Evolutionary conservation across 2,329 filamentous ascomycete species (phyloP).

Genomic region (Herpomyces periplanetae): DNA sequence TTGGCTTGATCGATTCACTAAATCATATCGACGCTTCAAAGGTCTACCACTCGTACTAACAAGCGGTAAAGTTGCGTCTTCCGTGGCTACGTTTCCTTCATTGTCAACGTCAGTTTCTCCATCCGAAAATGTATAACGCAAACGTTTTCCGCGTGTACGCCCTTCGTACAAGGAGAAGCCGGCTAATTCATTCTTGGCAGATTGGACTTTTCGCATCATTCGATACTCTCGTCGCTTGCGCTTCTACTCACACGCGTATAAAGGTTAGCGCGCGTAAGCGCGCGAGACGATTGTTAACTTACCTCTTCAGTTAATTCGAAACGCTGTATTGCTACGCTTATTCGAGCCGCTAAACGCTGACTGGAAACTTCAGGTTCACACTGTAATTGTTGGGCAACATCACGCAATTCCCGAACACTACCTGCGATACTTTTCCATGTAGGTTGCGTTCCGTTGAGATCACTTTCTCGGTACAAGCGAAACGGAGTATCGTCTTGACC

Average conservation of each 20-base stretch:
- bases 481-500: conserved; percentile 79
- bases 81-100: too few species aligned
- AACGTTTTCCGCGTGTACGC: conserved; percentile 68
- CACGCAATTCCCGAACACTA: conserved; percentile 44
- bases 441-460: conserved; percentile 29
- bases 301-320: conserved; percentile 82
- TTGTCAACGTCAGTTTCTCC: conserved; percentile 29
- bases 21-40: too few species aligned
- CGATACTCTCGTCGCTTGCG: conserved; percentile 72
- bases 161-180: conserved; percentile 85
- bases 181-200: conserved; percentile 46
- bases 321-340: conserved; percentile 36
- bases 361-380: conserved; percentile 34
- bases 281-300: conserved; percentile 5
- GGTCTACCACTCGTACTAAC: too few species aligned
- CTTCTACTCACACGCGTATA: conserved; percentile 18
- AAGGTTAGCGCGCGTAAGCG: neutral
- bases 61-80: too few species aligned
- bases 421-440: conserved; percentile 85
- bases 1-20: too few species aligned
- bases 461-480: conserved; percentile 69
- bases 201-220: conserved; percentile 43
- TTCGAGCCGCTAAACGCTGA: conserved; percentile 34
- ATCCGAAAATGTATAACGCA: conserved; percentile 83
- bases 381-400: conserved; percentile 34